phyloP scores from a whole-genome alignment of 2,329 filamentous ascomycete genomes.

The Pseudogymnoascus sp. region DNA sequence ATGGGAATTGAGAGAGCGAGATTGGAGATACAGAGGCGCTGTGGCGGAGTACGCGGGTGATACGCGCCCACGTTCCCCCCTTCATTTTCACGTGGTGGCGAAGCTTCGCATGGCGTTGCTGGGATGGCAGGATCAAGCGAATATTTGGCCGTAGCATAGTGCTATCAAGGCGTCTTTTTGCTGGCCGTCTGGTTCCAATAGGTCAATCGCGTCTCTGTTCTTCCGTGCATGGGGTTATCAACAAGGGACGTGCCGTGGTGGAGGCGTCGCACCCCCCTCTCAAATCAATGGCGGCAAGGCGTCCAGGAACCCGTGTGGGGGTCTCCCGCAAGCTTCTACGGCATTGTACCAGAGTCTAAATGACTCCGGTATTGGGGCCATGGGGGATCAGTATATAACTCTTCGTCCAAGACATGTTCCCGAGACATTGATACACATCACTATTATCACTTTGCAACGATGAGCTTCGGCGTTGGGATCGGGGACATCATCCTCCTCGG shows the following conservation, averaged over 20 bases:
- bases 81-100: not conserved
- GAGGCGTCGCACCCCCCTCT: not conserved
- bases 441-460: not conserved
- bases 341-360: not conserved
- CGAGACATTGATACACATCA: not conserved
- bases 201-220: not conserved
- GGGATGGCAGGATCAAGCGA: not conserved
- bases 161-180: not conserved
- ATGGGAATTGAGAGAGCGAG: not conserved
- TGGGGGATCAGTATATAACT: not conserved
- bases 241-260: not conserved
- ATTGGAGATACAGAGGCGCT: not conserved
- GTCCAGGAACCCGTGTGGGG: not conserved
- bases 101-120: not conserved
- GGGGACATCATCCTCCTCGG: slow-evolving; percentile 13
- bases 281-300: not conserved
- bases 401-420: not conserved
- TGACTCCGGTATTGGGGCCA: not conserved
- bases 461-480: slow-evolving; percentile 5
- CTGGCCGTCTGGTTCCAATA: not conserved
- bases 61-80: not conserved
- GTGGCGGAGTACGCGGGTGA: not conserved
- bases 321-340: not conserved
- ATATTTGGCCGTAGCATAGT: not conserved
- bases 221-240: not conserved